Percentiles rank a stretch among this genome's conserved stretches.
phyloP scores from a whole-genome alignment of 2,329 filamentous ascomycete genomes.

The Aspergillus alliaceus region DNA sequence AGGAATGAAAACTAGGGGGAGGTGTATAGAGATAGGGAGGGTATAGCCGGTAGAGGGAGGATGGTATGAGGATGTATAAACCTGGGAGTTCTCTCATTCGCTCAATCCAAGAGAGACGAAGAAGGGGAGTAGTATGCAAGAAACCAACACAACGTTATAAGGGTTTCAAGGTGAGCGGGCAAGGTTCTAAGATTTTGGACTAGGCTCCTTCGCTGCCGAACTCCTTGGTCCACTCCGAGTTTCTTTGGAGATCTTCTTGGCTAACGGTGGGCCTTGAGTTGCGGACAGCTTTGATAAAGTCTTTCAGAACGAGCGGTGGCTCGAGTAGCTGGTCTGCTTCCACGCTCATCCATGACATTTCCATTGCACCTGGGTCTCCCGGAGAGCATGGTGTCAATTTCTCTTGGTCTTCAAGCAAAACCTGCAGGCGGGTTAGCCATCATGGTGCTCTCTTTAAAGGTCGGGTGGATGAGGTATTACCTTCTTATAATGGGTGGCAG shows the following conservation, averaged over 20 bases:
- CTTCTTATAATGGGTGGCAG: conserved; percentile 95
- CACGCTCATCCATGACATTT: conserved; percentile 92
- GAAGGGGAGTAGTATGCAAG: background rate
- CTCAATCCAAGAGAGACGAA: background rate
- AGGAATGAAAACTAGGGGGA: background rate
- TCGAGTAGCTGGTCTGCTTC: conserved; percentile 82
- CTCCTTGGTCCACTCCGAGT: conserved; percentile 91
- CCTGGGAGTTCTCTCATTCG: background rate
- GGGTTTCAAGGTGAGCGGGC: background rate
- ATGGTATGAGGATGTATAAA: background rate
- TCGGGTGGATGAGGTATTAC: conserved; percentile 47
- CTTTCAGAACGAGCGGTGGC: conserved; percentile 81
- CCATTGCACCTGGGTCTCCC: conserved; percentile 77
- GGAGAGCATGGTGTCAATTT: conserved; percentile 85
- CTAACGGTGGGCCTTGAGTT: conserved; percentile 88
- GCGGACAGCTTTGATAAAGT: conserved; percentile 91
- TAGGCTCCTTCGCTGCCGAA: conserved; percentile 86
- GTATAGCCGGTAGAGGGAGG: background rate
- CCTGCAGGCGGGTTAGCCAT: conserved; percentile 47
- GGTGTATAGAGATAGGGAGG: background rate
- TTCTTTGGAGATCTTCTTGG: conserved; percentile 76
- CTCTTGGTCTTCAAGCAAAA: conserved; percentile 64
- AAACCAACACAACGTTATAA: background rate
- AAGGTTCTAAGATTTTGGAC: conserved; percentile 8
- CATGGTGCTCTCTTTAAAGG: background rate